Percentiles rank a stretch among this genome's conserved stretches.
These are phyloP conservation scores for Entonaema liquescens DNA, from an alignment of 495 filamentous ascomycete genomes.

Conservation along the genomic window DNA sequence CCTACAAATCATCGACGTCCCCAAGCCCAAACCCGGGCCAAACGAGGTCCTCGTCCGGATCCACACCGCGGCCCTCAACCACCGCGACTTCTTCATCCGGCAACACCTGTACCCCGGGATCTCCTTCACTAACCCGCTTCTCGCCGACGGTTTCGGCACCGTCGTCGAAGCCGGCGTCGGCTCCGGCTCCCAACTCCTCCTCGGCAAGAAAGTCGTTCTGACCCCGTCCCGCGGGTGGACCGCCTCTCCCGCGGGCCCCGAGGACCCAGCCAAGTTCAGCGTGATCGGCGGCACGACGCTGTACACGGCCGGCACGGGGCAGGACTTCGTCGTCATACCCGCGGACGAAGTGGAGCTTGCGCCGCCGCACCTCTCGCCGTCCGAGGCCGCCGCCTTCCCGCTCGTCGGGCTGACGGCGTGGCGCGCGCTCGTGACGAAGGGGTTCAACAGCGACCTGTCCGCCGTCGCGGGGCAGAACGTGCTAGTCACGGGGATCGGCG, in stretches of 20 bases:
- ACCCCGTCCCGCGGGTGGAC: constrained; percentile 81
- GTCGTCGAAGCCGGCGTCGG: constrained; percentile 67
- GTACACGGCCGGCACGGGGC: constrained; percentile 71
- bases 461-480: constrained; percentile 72
- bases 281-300: constrained; percentile 76
- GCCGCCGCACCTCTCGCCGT: constrained; percentile 72
- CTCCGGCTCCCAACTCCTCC: constrained; percentile 56
- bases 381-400: constrained; percentile 82
- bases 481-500: constrained; percentile 80
- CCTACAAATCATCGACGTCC: constrained; percentile 67
- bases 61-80: constrained; percentile 83
- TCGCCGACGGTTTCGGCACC: constrained; percentile 79
- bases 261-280: constrained; percentile 66
- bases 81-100: constrained; percentile 91
- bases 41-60: constrained; percentile 74
- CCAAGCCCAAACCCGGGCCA: constrained; percentile 67
- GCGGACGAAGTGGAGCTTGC: constrained; percentile 76
- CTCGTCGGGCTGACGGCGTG: constrained; percentile 87
- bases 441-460: constrained; percentile 66
- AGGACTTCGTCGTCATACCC: constrained; percentile 73
- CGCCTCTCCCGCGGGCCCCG: constrained; percentile 73
- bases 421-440: constrained; percentile 81
- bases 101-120: constrained; percentile 88
- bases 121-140: constrained; percentile 74
- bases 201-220: constrained; percentile 74